Percentiles rank a stretch among this genome's conserved stretches.
phyloP scores from a whole-genome alignment of 345 rosid genomes.

The Populus deltoides region DNA sequence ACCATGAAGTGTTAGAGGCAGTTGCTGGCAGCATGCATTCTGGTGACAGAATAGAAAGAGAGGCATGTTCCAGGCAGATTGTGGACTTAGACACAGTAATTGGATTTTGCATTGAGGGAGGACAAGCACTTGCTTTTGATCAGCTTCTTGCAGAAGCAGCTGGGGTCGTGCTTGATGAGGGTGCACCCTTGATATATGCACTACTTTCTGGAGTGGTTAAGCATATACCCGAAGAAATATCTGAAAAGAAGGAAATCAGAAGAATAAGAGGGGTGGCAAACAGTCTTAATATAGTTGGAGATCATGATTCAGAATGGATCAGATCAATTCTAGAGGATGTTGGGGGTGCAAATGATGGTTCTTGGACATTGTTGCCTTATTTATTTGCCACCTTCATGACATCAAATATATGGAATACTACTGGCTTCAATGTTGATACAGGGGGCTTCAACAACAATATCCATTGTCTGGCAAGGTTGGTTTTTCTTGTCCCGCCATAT shows the following conservation, averaged over 20 bases:
- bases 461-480: constrained; percentile 90
- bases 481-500: neutral
- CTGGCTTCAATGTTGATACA: constrained; percentile 86
- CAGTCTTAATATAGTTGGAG: constrained; percentile 45
- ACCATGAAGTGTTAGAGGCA: constrained; percentile 78
- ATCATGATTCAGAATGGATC: constrained; percentile 98
- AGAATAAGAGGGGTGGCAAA: constrained; percentile 79
- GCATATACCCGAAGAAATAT: constrained; percentile 84
- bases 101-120: constrained; percentile 94
- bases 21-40: constrained; percentile 94
- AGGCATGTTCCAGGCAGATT: constrained; percentile 71
- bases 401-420: constrained; percentile 79
- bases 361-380: constrained; percentile 93
- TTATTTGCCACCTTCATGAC: constrained; percentile 85
- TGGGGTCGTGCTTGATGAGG: constrained; percentile 82
- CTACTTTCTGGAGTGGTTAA: constrained; percentile 69
- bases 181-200: constrained; percentile 78
- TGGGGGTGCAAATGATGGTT: constrained; percentile 89
- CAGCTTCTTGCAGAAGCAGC: constrained; percentile 90
- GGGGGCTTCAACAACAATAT: constrained; percentile 97
- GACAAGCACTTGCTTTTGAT: constrained; percentile 94
- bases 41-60: constrained; percentile 89
- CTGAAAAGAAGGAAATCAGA: constrained; percentile 81
- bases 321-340: constrained; percentile 85
- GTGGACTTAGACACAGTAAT: constrained; percentile 89